Percentiles rank a stretch among this genome's conserved stretches.
Evolutionary conservation across 139 green algal genomes (phyloP).

Genomic region (Dunaliella primolecta): DNA sequence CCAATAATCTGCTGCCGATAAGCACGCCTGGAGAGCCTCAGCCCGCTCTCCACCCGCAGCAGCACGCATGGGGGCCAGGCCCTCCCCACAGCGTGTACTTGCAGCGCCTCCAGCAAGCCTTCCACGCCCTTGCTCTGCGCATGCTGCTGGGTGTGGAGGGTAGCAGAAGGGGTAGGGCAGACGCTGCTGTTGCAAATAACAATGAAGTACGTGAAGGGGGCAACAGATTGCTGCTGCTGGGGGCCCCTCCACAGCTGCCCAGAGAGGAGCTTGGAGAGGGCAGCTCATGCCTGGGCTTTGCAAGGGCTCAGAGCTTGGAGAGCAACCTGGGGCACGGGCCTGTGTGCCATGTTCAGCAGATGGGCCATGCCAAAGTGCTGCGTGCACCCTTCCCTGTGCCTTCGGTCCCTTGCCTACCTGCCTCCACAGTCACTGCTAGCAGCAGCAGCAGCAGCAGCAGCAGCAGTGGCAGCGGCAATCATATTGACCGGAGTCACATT

Average conservation of each 20-base stretch:
- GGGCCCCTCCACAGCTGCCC: background rate
- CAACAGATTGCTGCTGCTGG: background rate
- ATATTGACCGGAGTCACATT: no score
- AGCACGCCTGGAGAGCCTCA: no score
- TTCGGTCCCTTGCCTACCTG: no score
- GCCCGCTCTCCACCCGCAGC: background rate
- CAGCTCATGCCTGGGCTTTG: no score
- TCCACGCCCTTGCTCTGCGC: background rate
- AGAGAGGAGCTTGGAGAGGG: background rate
- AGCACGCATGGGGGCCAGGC: background rate
- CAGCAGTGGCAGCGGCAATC: background rate
- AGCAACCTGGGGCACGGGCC: no score
- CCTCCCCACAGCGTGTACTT: background rate
- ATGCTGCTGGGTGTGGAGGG: background rate
- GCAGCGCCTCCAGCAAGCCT: background rate
- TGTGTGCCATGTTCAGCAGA: background rate
- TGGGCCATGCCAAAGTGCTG: background rate
- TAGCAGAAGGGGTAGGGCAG: background rate
- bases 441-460: background rate
- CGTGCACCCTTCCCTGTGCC: background rate
- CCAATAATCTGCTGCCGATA: no score
- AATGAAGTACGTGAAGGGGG: background rate
- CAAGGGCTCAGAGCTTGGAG: no score
- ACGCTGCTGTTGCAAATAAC: background rate
- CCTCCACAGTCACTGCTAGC: background rate